Evolutionary conservation across 805 yeast genomes (phyloP), one percentile per base, ranked within the genome.

Genomic region (Candida ovalis): DNA sequence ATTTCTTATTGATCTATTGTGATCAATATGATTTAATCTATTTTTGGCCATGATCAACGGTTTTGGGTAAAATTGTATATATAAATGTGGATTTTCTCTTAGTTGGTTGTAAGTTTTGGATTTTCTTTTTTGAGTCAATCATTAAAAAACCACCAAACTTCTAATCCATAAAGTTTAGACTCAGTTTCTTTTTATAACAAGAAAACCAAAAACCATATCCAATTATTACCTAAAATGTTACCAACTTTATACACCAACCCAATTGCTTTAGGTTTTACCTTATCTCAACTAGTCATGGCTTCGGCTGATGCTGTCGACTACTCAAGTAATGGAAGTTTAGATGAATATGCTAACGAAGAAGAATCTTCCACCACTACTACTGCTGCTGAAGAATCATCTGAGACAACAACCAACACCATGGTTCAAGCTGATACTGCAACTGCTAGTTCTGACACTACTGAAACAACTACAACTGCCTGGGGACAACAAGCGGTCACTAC

Each of bases 301-400:
- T 23, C 42, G 32, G 51, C 47, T 8, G 32, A 42, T 13, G 45
- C 37, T 33, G 38, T 21, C 32, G 52, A 50, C 17, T 38, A 35
- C 17, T 8, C 36, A 17, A 27, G 45, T 1, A 52, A 44, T 42
- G 62, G 61, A 23, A 47, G 58, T 22, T 46, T 57, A 4, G 62
- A 58, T 38, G 53, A 24, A 36, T 24, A 51, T n/a, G 21, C 46
- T 35, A 45, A 48, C 9, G 43, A 46, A 35, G 43, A 46, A 4
- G 46, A 40, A 17, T 42, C 19, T 15, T 42, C 33, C 12, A 35
- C 43, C 8, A 42, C 50, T 15, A 44, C 48, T 35, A 49, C 37
- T 25, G 25, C 38, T 13, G 23, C 27, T 39, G 54, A 40, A 33
- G 24, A 43, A 22, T 21, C 48, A 12, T 46, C 47, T 42, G 27